Evolutionary conservation across 2,329 filamentous ascomycete genomes (phyloP).

Genomic region (Botrytis paeoniae): DNA sequence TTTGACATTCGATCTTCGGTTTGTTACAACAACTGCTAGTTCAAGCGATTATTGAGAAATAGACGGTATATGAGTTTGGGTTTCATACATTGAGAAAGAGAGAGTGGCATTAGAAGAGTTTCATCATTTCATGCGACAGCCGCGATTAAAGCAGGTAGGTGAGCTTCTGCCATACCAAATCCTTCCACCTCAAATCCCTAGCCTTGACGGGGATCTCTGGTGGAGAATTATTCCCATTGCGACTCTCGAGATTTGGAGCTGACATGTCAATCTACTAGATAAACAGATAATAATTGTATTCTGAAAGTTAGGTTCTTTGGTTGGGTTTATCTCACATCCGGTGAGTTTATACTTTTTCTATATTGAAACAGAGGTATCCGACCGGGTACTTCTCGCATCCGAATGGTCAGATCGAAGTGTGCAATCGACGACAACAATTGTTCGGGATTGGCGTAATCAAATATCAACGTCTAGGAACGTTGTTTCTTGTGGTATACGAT

Average conservation of each 20-base stretch:
- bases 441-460: not conserved
- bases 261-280: constrained; percentile 15
- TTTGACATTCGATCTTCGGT: constrained; percentile 25
- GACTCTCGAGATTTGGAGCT: not conserved
- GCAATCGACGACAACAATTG: constrained; percentile 9
- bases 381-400: constrained; percentile 5
- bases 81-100: constrained; percentile 26
- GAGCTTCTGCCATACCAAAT: not conserved
- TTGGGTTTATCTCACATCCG: constrained; percentile 12
- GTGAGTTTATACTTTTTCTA: constrained; percentile 17
- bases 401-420: not conserved
- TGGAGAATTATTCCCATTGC: not conserved
- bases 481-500: not conserved
- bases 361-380: not conserved
- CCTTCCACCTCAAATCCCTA: not conserved
- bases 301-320: not conserved
- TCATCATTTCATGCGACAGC: constrained; percentile 24
- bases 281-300: constrained; percentile 23
- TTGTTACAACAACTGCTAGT: constrained; percentile 27
- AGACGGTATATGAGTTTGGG: constrained; percentile 27
- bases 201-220: not conserved
- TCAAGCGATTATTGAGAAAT: constrained; percentile 22
- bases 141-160: constrained; percentile 29
- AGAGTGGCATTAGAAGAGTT: constrained; percentile 18
- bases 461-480: not conserved